Evolutionary conservation across 208 protist species (phyloP).

Genomic region (Trypanosoma brucei): DNA sequence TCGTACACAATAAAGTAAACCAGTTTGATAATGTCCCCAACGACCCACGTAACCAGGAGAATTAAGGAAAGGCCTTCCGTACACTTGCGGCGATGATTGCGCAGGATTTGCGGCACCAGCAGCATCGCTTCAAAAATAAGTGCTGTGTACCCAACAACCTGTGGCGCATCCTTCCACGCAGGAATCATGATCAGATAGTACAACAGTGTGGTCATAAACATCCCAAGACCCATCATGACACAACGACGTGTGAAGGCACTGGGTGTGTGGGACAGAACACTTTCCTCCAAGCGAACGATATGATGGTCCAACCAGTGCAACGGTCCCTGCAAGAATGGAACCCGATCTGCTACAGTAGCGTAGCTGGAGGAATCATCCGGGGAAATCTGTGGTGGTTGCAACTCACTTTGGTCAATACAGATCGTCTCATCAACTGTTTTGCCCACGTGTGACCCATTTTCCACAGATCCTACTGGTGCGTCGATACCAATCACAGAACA

Average conservation of each 20-base stretch:
- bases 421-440: too few relatives aligned
- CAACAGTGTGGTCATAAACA: constrained; percentile 26
- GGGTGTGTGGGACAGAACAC: constrained; percentile 25
- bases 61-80: constrained; percentile 59
- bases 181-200: constrained; percentile 23
- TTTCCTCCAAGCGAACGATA: constrained; percentile 7
- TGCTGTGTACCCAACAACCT: constrained; percentile 60
- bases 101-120: constrained; percentile 73
- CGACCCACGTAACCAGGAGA: constrained; percentile 64
- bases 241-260: constrained; percentile 26
- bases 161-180: constrained; percentile 4
- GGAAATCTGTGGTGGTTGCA: too few relatives aligned
- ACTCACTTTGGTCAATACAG: too few relatives aligned
- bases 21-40: constrained; percentile 67
- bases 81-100: constrained; percentile 52
- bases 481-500: not conserved
- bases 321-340: too few relatives aligned
- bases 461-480: not conserved
- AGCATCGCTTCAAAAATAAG: constrained; percentile 64
- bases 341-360: too few relatives aligned
- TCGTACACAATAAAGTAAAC: constrained; percentile 55
- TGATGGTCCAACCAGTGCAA: too few relatives aligned
- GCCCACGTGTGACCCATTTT: not conserved
- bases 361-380: too few relatives aligned
- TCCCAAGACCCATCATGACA: constrained; percentile 7